Conservation (phyloP, 2,329 filamentous ascomycete species). For the Penicillium sp. region DNA sequence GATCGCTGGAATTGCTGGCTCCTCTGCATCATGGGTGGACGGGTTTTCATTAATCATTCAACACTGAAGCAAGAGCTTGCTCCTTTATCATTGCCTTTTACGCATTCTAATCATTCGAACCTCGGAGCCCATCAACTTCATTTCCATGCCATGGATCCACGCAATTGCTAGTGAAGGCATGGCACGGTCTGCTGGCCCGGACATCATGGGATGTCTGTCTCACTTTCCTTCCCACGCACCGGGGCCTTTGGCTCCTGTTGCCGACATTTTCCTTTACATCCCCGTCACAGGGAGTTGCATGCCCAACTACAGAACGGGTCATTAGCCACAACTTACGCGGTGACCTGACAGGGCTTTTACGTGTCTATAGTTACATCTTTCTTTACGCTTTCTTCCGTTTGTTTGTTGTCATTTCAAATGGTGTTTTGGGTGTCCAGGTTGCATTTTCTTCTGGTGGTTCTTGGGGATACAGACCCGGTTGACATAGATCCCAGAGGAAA, state of each 20-base stretch:
- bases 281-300: conserved; percentile 4
- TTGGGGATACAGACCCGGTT: background rate
- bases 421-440: conserved; percentile 10
- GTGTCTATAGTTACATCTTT: conserved; percentile 19
- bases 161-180: background rate
- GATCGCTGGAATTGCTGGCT: conserved; percentile 84
- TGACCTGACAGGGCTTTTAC: conserved; percentile 10
- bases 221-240: background rate
- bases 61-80: conserved; percentile 49
- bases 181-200: background rate
- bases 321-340: conserved; percentile 16
- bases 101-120: background rate
- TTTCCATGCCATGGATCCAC: background rate
- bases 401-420: conserved; percentile 2
- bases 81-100: background rate
- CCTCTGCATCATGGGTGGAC: conserved; percentile 78
- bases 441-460: conserved; percentile 16
- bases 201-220: background rate
- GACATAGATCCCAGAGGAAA: conserved; percentile 6
- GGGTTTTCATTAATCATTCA: conserved; percentile 81
- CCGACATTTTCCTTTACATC: conserved; percentile 7
- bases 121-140: background rate
- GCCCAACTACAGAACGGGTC: conserved; percentile 7
- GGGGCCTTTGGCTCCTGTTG: background rate
- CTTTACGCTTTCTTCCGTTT: conserved; percentile 3